Conservation (phyloP, 768 basidiomycete species). For the Russula sp. region DNA sequence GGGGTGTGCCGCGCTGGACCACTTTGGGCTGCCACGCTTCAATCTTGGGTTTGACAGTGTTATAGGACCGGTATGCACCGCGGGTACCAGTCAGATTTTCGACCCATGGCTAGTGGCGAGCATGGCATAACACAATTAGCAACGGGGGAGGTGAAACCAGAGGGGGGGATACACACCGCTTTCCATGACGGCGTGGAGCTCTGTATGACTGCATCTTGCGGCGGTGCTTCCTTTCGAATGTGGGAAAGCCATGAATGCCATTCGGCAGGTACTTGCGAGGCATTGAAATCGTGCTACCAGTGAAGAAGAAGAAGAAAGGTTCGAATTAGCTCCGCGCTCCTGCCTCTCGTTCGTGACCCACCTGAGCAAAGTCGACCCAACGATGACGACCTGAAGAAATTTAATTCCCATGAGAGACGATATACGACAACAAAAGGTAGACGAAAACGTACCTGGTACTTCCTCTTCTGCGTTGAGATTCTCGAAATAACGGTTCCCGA, state of each 20-base stretch:
- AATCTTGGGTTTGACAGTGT: conserved; percentile 81
- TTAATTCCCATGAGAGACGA: no score
- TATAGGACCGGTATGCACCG: conserved; percentile 86
- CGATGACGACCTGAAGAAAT: conserved; percentile 79
- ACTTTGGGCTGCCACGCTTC: conserved; percentile 80
- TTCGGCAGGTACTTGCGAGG: conserved; percentile 91
- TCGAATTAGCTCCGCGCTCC: no score
- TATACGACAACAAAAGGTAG: no score
- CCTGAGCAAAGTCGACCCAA: conserved; percentile 94
- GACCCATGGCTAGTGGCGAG: conserved; percentile 64
- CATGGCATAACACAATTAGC: background rate
- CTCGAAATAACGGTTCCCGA: conserved; percentile 94
- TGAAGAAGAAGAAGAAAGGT: no score
- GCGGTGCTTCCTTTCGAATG: conserved; percentile 80
- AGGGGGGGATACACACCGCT: conserved; percentile 52
- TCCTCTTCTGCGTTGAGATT: conserved; percentile 86
- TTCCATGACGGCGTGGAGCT: conserved; percentile 75
- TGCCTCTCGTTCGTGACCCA: no score
- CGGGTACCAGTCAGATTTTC: conserved; percentile 94
- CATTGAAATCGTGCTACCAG: conserved; percentile 82
- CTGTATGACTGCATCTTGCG: conserved; percentile 69
- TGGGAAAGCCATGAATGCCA: conserved; percentile 97
- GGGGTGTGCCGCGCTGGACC: conserved; percentile 43
- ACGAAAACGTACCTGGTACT: conserved; percentile 65
- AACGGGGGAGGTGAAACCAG: background rate